Base-by-base conservation (phyloP, 2,329 filamentous ascomycete species). In the Ustulina deusta region DNA sequence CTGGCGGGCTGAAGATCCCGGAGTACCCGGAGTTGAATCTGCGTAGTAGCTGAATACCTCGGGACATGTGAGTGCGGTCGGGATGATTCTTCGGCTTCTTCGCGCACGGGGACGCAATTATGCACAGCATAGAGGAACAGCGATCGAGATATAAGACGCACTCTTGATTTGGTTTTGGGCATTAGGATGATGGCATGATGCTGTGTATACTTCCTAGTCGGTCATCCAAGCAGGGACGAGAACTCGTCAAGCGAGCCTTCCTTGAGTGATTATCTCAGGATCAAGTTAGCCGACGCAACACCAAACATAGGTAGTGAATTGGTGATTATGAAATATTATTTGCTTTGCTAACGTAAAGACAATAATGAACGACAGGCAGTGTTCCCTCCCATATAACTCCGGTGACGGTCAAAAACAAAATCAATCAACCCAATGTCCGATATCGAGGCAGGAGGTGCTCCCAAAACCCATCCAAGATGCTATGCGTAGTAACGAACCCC, bases 21-120 rank as follows among this genome's bases (percentile, higher is more conserved):
- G 72, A 77, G 29, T 78, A 77, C 40, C 74, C 74, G 0, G 74
- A 74, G 63, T 34, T 77, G 52, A 71, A 72, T 6, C 57, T 75
- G 20, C 40, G 46, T 7, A 13, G 46, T 7, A 13, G 10, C 6
- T 69, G 48, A 68, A 29, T 1, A 49, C 42, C 42, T 17, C 17
- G 22, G 25, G 32, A 20, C n/a, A 13, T 54, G 3, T 22, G 13
- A 11, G 29, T 7, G n/a, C 17, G 6, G 3, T 13, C n/a, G 13
- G 11, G 2, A 11, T 34, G n/a, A 36, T 13, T 10, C 3, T 17
- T 9, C 49, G 29, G 29, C 3, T n/a, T 9, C 9, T 52, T 6
- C 3, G 49, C 22, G 17, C 34, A 2, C 17, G 7, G 27, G 13
- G 49, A 34, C 20, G 32, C 3, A 52, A 34, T 3, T 32, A 22